phyloP scores from a whole-genome alignment of 352 stramenopile genomes.

The Pilasporangium apinafurcum region DNA sequence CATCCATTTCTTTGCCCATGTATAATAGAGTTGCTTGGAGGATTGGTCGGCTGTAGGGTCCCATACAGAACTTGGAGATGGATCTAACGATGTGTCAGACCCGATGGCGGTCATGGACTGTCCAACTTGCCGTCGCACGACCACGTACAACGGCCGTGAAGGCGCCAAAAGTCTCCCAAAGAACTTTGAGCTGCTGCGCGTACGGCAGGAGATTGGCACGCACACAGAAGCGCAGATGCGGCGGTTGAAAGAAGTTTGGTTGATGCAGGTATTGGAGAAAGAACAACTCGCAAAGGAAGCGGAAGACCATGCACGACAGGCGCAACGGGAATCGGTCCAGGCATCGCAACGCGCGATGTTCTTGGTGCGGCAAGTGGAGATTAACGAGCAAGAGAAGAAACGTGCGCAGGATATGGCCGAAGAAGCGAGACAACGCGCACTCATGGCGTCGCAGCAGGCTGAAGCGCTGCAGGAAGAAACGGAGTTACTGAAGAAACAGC shows the following conservation, averaged over 20 bases:
- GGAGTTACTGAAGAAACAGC: constrained; percentile 60
- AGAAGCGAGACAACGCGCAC: constrained; percentile 47
- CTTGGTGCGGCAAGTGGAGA: constrained; percentile 70
- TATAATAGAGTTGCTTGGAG: constrained; percentile 44
- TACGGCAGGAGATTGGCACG: constrained; percentile 76
- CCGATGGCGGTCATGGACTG: constrained; percentile 44
- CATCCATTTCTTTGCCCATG: neutral
- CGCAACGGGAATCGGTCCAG: constrained; percentile 70
- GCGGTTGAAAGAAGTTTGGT: constrained; percentile 44
- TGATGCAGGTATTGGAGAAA: constrained; percentile 64
- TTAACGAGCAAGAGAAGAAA: constrained; percentile 81
- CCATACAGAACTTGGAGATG: constrained; percentile 9
- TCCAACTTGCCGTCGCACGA: constrained; percentile 62
- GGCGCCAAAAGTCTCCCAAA: constrained; percentile 65
- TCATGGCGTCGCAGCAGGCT: constrained; percentile 58
- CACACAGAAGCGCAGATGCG: constrained; percentile 55
- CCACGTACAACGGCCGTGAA: constrained; percentile 26
- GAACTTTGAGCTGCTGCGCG: constrained; percentile 80
- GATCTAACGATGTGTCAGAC: constrained; percentile 10
- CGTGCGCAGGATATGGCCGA: constrained; percentile 60
- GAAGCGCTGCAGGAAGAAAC: constrained; percentile 72
- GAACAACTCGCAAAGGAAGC: constrained; percentile 62
- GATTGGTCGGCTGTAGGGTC: constrained; percentile 42
- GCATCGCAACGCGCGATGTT: constrained; percentile 58
- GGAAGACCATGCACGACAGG: constrained; percentile 59